phyloP scores from a whole-genome alignment of 2,329 filamentous ascomycete species.

The Neonectria hederae region DNA sequence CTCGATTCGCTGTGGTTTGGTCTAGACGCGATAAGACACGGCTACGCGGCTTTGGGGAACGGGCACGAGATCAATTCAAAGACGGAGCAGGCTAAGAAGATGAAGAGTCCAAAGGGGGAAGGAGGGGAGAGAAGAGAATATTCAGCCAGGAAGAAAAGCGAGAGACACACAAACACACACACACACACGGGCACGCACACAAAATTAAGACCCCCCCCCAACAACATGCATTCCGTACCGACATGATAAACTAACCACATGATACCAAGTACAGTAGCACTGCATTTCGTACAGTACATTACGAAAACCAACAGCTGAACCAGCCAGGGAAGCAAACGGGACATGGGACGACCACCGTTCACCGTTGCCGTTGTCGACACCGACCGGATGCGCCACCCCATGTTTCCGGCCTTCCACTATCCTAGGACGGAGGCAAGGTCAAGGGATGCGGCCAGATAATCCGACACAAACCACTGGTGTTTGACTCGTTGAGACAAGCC shows the following conservation, averaged over 20 bases:
- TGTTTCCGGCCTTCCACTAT: slow-evolving; percentile 17
- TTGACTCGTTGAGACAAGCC: slow-evolving; percentile 3
- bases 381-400: slow-evolving; percentile 15
- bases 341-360: slow-evolving; percentile 18
- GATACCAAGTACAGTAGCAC: background rate
- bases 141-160: background rate
- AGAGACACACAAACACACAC: background rate
- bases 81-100: background rate
- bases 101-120: background rate
- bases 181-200: background rate
- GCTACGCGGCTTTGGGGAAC: slow-evolving; percentile 17
- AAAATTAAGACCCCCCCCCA: background rate
- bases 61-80: slow-evolving; percentile 14
- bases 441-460: background rate
- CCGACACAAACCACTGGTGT: background rate
- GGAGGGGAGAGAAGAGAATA: slow-evolving; percentile 7
- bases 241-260: slow-evolving; percentile 5
- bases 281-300: background rate
- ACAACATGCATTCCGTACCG: slow-evolving; percentile 1
- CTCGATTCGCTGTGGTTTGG: slow-evolving; percentile 11
- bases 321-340: slow-evolving; percentile 16
- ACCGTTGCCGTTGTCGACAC: slow-evolving; percentile 15
- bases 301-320: background rate
- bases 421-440: background rate
- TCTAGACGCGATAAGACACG: slow-evolving; percentile 22